Evolutionary conservation across 768 basidiomycete genomes (phyloP), one percentile per base, ranked within the genome.

Genomic region (Tulasnella sp.): DNA sequence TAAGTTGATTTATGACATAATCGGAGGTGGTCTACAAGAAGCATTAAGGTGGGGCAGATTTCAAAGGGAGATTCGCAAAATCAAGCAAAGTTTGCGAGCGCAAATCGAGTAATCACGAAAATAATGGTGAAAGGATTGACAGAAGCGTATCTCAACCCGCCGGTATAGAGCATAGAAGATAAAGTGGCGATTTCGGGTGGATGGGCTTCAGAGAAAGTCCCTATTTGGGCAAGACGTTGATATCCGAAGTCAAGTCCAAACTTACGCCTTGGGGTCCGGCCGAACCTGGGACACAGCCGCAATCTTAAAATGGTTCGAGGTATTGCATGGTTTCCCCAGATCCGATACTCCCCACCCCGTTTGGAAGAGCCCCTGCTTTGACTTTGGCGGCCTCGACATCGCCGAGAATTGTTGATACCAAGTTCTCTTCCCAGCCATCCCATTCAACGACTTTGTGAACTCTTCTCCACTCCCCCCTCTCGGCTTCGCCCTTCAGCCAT

Each of bases 391-490:
- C 63, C 34, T 70, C 75, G n/a, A 62, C 65, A 52, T 74, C 65
- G 34, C 90, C 91, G 22, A 94, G 82, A 37, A 92, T 90, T 72
- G 86, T 88, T 5, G 88, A 86, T 1, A 90, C 86, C 19, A 94
- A 82, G 0, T 91, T 91, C 77, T 94, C 92, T 77, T 94, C 92
- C 92, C 92, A 94, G 1, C 92, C 92, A 75, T 94, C 92, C 92
- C 92, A 94, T 77, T 94, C 92, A 40, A 84, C 86, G 75, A 88
- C 91, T 34, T 91, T 87, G 78, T 94, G 92, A 3, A 89, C 90
- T 80, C 89, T 84, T 62, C 92, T 86, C 67, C 92, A 81, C 2
- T 87, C 85, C 59, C 84, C 83, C 4, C 92, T 90, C 17, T 84
- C 77, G 3, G 84, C 81, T 78, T 94, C 91, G 75, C 89, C 86